Base-by-base conservation (phyloP, 352 stramenopile genomes). In the Globisporangium canariense region DNA sequence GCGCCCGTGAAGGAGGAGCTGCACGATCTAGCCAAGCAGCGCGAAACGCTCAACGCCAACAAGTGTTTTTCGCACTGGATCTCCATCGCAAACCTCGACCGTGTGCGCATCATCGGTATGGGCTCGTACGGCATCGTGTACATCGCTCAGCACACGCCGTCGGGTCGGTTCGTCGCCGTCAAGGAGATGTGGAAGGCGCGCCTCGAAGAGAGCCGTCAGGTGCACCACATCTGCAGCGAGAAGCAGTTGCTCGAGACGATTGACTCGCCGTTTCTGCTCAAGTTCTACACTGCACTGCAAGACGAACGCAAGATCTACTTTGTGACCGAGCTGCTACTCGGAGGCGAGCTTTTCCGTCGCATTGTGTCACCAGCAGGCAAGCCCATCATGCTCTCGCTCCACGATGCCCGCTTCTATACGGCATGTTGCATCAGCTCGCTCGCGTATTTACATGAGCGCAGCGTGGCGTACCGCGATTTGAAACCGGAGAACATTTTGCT, bases 321-420 rank as follows among this genome's bases (percentile, higher is more conserved):
- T 16, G 91, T 97, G 22, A 77, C 98, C 22, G 95, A 98, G 71
- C 97, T 97, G 61, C 93, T 93, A 74, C 82, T 90, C 8, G 95
- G 95, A 20, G 95, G 95, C 14, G 91, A 98, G 70, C 76, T 98
- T 8, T 98, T 98, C 68, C 96, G 96, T 64, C 89, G 97, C 71
- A 68, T 74, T n/a, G 64, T 71, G 13, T 47, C 67, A 95, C 9
- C 91, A 67, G 25, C 73, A 74, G 52, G 86, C 93, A 66, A 68
- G 83, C 60, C 74, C 76, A 22, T 97, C 96, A 73, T 74, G 79
- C n/a, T 91, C 96, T 76, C 68, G 66, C 13, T 77, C 89, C n/a
- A 81, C 5, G n/a, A 65, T 11, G 68, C 93, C 72, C 80, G 81
- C 8, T 98, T 98, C 74, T 98, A 97, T 69, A 75, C 77, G 3